Percentiles rank a stretch among this genome's conserved stretches.
phyloP scores from a whole-genome alignment of 2,329 filamentous ascomycete genomes.

The Pyrenochaeta sp. region DNA sequence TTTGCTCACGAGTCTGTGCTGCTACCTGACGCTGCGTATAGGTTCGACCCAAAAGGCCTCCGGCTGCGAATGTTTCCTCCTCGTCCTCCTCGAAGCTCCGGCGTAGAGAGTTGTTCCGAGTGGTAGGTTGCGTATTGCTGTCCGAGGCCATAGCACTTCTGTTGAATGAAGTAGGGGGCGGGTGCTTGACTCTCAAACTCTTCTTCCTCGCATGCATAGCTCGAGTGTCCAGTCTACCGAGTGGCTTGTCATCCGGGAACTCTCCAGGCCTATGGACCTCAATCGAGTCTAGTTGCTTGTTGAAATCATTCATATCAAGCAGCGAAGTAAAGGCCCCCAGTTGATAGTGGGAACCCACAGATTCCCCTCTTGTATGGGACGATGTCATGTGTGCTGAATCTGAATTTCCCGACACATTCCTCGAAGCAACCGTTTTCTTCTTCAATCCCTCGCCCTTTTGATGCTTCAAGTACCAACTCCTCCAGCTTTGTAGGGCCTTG shows the following conservation, averaged over 20 bases:
- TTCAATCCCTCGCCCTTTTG: constrained; percentile 66
- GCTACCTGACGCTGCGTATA: constrained; percentile 58
- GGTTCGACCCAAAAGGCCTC: constrained; percentile 57
- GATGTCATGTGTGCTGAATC: constrained; percentile 20
- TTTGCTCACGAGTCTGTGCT: constrained; percentile 47
- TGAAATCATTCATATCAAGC: constrained; percentile 67
- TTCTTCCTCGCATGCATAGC: constrained; percentile 46
- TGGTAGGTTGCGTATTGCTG: constrained; percentile 18
- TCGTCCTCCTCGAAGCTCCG: constrained; percentile 33
- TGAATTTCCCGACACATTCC: constrained; percentile 21
- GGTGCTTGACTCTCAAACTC: constrained; percentile 46
- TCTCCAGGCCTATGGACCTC: constrained; percentile 30
- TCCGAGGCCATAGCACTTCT: constrained; percentile 26
- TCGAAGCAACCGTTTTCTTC: constrained; percentile 42
- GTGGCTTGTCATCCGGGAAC: constrained; percentile 35
- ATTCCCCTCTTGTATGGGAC: constrained; percentile 42
- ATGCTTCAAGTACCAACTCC: constrained; percentile 89
- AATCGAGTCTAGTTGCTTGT: constrained; percentile 49
- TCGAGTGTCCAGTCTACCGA: constrained; percentile 32
- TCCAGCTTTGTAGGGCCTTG: constrained; percentile 77
- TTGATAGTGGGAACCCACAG: constrained; percentile 63
- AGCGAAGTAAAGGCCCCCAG: constrained; percentile 73
- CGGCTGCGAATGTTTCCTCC: constrained; percentile 54
- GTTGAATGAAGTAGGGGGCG: constrained; percentile 44
- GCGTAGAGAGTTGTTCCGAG: constrained; percentile 28